Conservation (phyloP, 345 rosid genomes). For the Aquilaria yunnanensis region DNA sequence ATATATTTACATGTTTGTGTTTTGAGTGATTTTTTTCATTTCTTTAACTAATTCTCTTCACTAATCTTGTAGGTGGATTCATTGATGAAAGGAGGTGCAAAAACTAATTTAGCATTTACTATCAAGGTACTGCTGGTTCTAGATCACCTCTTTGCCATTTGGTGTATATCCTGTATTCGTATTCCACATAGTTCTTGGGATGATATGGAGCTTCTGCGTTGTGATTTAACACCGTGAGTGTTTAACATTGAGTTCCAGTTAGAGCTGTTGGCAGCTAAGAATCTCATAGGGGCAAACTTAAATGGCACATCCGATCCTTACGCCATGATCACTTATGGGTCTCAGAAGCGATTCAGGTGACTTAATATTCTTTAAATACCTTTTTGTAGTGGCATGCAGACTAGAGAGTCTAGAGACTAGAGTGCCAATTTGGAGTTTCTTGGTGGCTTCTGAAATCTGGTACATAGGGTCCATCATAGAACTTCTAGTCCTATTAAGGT, state of each 20-base stretch:
- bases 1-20: too few species aligned
- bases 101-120: slow-evolving; percentile 62
- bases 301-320: slow-evolving; percentile 99
- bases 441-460: too few species aligned
- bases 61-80: slow-evolving; percentile 78
- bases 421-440: too few species aligned
- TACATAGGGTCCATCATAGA: too few species aligned
- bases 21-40: slow-evolving; percentile 6
- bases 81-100: slow-evolving; percentile 57
- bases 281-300: slow-evolving; percentile 89
- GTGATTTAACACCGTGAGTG: neutral
- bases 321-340: slow-evolving; percentile 90
- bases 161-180: too few species aligned
- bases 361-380: slow-evolving; percentile 11
- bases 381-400: neutral
- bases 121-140: slow-evolving; percentile 42
- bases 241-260: slow-evolving; percentile 37
- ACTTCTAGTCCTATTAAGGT: too few species aligned
- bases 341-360: slow-evolving; percentile 94
- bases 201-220: neutral
- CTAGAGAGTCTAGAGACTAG: too few species aligned
- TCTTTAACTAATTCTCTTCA: slow-evolving; percentile 57
- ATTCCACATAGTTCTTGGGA: too few species aligned
- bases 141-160: neutral
- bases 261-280: slow-evolving; percentile 95